These are phyloP conservation scores for Ganoderma boninense DNA, from an alignment of 1,284 basidiomycete species.

Conservation along the genomic window DNA sequence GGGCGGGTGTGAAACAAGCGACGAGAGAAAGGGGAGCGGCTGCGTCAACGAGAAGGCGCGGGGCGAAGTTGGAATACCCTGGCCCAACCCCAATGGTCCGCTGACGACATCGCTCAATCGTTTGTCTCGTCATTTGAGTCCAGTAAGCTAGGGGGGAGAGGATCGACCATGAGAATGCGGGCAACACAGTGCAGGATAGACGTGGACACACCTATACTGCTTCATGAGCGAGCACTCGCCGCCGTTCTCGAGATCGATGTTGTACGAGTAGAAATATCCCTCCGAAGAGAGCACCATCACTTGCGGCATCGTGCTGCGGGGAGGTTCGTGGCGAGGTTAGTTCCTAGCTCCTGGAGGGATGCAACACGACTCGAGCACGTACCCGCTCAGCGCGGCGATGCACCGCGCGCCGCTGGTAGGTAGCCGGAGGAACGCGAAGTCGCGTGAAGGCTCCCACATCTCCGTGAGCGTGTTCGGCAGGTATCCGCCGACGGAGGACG, in stretches of 20 bases:
- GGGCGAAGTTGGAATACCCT: too few relatives aligned
- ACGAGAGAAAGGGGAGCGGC: too few relatives aligned
- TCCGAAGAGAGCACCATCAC: conserved; percentile 98
- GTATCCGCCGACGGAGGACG: conserved; percentile 88
- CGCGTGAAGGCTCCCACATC: conserved; percentile 96
- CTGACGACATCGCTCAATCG: conserved; percentile 12
- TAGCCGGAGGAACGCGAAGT: conserved; percentile 93
- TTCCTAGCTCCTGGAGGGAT: too few relatives aligned
- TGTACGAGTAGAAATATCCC: conserved; percentile 96
- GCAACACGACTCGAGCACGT: conserved; percentile 42
- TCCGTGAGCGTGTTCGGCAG: conserved; percentile 92
- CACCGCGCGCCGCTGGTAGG: conserved; percentile 84
- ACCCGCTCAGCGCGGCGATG: conserved; percentile 89
- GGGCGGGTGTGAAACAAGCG: neutral
- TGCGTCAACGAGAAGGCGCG: too few relatives aligned
- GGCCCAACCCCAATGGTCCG: neutral
- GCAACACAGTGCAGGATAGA: neutral
- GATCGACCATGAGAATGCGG: neutral
- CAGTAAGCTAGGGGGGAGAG: conserved; percentile 21
- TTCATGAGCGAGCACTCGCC: conserved; percentile 96
- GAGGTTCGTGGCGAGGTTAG: neutral
- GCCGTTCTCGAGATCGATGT: conserved; percentile 95
- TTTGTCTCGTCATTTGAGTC: conserved; percentile 33
- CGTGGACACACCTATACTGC: conserved; percentile 75
- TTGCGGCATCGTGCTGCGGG: conserved; percentile 86